Evolutionary conservation across 257 asterid genomes (phyloP).

Genomic region (Solanum commersonii): DNA sequence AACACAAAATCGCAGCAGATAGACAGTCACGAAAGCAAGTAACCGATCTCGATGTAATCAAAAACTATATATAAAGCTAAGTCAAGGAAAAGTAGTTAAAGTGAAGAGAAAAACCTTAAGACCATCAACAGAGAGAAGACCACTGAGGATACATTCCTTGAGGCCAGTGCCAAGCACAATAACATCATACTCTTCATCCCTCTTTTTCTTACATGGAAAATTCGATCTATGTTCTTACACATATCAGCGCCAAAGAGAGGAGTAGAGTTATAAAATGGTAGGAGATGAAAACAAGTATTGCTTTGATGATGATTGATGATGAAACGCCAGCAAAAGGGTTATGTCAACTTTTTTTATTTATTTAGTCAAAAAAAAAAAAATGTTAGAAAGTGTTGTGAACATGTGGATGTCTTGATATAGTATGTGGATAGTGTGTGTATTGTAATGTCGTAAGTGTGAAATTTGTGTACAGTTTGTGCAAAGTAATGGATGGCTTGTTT

Average conservation of each 20-base stretch:
- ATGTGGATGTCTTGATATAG: too few relatives aligned
- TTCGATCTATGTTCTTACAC: too few relatives aligned
- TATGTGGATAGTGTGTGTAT: too few relatives aligned
- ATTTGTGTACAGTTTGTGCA: too few relatives aligned
- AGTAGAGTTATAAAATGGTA: too few relatives aligned
- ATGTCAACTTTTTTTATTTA: neutral
- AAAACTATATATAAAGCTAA: neutral
- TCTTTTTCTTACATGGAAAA: too few relatives aligned
- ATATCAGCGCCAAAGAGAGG: too few relatives aligned
- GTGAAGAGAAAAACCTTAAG: slow-evolving; percentile 29
- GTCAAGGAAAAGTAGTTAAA: too few relatives aligned
- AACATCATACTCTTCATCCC: slow-evolving; percentile 92
- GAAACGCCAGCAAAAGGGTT: neutral
- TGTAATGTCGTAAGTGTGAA: too few relatives aligned
- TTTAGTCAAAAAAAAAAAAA: neutral
- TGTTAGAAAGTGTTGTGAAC: too few relatives aligned
- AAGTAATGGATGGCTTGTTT: too few relatives aligned
- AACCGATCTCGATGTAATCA: neutral
- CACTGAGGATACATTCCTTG: slow-evolving; percentile 85
- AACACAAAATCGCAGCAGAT: neutral
- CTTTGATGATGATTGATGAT: neutral
- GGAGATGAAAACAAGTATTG: neutral
- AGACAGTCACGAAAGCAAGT: neutral
- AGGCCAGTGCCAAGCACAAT: slow-evolving; percentile 91
- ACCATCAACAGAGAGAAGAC: slow-evolving; percentile 89